Percentiles rank a stretch among this genome's conserved stretches.
Conservation (phyloP, 768 basidiomycete genomes). For the Tulasnella sp. region DNA sequence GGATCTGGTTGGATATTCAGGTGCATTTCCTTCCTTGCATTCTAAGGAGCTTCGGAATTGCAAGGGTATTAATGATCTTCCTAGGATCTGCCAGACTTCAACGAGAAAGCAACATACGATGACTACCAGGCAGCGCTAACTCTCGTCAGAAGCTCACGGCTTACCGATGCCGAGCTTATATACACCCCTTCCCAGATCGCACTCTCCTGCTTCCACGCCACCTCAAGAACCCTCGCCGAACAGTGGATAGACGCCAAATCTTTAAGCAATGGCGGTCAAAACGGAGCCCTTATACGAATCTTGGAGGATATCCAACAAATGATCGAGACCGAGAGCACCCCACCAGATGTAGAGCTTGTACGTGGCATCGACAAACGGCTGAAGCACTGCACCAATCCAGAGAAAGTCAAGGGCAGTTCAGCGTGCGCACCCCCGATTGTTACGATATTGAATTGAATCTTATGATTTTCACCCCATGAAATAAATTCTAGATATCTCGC, state of each 20-base stretch:
- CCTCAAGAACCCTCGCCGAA: conserved; percentile 45
- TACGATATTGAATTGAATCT: neutral
- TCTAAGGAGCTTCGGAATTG: neutral
- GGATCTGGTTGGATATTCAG: conserved; percentile 80
- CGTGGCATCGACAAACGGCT: conserved; percentile 82
- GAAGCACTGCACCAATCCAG: conserved; percentile 86
- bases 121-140: conserved; percentile 55
- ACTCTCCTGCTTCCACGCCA: conserved; percentile 61
- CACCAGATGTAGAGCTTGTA: conserved; percentile 72
- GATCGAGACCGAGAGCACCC: conserved; percentile 43
- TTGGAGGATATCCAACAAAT: conserved; percentile 44
- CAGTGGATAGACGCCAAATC: conserved; percentile 48
- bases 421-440: conserved; percentile 41
- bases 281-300: conserved; percentile 30
- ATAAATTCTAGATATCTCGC: conserved; percentile 24
- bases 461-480: neutral
- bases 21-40: conserved; percentile 30
- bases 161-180: conserved; percentile 85
- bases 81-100: conserved; percentile 48
- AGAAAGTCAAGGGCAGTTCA: conserved; percentile 84
- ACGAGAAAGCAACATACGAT: conserved; percentile 35
- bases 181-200: conserved; percentile 93
- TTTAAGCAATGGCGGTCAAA: conserved; percentile 14
- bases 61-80: neutral
- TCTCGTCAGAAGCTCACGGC: conserved; percentile 64